Evolutionary conservation across 176 grass and related monocot genomes (phyloP).

Genomic region (Calamus simplicifolius): DNA sequence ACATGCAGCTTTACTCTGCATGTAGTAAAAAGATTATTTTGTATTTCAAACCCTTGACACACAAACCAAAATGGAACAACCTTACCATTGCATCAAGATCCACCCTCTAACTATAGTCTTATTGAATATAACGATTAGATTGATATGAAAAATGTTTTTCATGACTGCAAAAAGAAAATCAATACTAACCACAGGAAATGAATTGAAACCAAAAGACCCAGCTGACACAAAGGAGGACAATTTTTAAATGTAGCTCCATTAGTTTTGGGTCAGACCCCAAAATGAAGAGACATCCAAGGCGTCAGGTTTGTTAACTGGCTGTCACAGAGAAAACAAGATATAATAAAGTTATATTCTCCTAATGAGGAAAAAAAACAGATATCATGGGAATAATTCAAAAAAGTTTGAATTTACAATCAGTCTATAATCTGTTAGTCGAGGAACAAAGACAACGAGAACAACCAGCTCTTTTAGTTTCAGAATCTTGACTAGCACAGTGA

Average conservation of each 20-base stretch:
- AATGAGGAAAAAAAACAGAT: too few species aligned
- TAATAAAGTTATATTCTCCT: too few species aligned
- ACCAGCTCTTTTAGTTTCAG: neutral
- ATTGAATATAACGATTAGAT: neutral
- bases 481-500: conserved; percentile 29
- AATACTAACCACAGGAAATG: conserved; percentile 53
- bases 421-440: neutral
- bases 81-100: too few species aligned
- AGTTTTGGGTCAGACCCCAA: conserved; percentile 10
- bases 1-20: too few species aligned
- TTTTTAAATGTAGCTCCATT: conserved; percentile 54
- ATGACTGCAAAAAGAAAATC: conserved; percentile 4
- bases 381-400: too few species aligned
- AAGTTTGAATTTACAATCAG: too few species aligned
- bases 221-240: conserved; percentile 42
- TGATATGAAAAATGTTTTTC: neutral
- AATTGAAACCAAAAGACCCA: conserved; percentile 33
- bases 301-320: neutral
- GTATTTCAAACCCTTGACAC: too few species aligned
- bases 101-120: neutral
- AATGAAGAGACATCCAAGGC: conserved; percentile 15
- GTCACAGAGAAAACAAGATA: conserved; percentile 1
- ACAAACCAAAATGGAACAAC: too few species aligned
- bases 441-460: neutral
- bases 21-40: too few species aligned